Evolutionary conservation across 2,329 filamentous ascomycete genomes (phyloP).

Genomic region (Trematosphaeria pertusa): DNA sequence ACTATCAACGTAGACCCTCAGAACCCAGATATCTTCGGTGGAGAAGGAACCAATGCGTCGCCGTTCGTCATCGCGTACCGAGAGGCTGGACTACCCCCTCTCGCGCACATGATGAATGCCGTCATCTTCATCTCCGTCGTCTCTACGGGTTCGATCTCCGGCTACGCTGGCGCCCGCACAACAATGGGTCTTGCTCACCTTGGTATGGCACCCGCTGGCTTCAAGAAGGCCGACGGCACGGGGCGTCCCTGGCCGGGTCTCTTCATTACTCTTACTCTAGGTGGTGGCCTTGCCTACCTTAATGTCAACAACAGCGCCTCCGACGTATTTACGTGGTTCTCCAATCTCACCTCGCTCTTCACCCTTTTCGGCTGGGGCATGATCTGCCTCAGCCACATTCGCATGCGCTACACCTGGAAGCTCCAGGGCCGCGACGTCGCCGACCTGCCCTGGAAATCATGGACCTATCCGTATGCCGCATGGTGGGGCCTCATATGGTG

Average conservation of each 20-base stretch:
- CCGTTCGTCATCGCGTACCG: conserved; percentile 57
- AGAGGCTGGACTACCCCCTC: conserved; percentile 45
- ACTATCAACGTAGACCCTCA: conserved; percentile 53
- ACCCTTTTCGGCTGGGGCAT: conserved; percentile 75
- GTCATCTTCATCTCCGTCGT: conserved; percentile 58
- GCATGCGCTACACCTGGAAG: conserved; percentile 66
- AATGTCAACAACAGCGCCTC: conserved; percentile 52
- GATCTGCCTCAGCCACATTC: conserved; percentile 68
- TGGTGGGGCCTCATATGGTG: conserved; percentile 56
- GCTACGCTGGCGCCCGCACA: conserved; percentile 54
- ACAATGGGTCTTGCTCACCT: conserved; percentile 54
- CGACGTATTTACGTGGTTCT: conserved; percentile 58
- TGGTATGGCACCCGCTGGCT: conserved; percentile 50
- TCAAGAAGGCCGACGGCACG: conserved; percentile 20
- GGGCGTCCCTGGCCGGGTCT: conserved; percentile 33
- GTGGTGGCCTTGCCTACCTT: conserved; percentile 49
- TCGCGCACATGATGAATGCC: conserved; percentile 58
- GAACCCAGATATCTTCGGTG: conserved; percentile 52
- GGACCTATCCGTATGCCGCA: conserved; percentile 53
- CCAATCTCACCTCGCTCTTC: conserved; percentile 55
- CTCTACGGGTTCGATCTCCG: conserved; percentile 53
- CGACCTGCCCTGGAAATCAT: conserved; percentile 64
- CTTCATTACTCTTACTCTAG: conserved; percentile 28
- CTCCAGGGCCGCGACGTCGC: conserved; percentile 65
- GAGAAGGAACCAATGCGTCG: conserved; percentile 51